Conservation (phyloP, 768 basidiomycete genomes). For the Boletus subcaerulescens region DNA sequence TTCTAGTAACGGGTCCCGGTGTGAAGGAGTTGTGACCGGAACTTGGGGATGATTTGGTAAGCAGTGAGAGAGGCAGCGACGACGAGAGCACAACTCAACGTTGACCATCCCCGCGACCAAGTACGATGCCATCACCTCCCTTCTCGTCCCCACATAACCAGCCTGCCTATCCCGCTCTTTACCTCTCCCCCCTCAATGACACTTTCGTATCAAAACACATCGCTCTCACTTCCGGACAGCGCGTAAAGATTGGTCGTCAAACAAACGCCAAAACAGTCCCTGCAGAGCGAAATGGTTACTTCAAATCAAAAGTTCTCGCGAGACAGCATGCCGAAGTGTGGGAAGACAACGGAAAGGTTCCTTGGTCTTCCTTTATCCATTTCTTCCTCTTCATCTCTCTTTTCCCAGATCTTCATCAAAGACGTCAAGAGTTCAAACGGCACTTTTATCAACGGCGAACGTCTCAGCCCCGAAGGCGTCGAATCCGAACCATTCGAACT, state of each 20-base stretch:
- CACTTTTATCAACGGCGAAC: constrained; percentile 95
- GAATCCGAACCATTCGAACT: constrained; percentile 94
- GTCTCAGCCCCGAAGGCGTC: constrained; percentile 83
- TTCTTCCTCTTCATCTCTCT: constrained; percentile 9
- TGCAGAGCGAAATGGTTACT: constrained; percentile 91
- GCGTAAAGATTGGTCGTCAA: constrained; percentile 90
- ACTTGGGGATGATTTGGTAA: constrained; percentile 8
- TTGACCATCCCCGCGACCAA: constrained; percentile 14
- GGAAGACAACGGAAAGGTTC: constrained; percentile 87
- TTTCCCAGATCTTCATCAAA: constrained; percentile 86
- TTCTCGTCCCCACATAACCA: constrained; percentile 31
- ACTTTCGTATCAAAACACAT: constrained; percentile 95
- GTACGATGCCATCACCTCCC: constrained; percentile 33
- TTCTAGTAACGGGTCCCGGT: no score
- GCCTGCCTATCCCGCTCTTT: constrained; percentile 43
- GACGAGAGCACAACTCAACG: constrained; percentile 12
- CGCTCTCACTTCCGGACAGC: constrained; percentile 59
- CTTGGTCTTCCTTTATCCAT: constrained; percentile 12
- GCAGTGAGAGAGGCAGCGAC: constrained; percentile 6
- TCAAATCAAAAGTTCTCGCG: constrained; percentile 93
- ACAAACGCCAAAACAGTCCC: constrained; percentile 95
- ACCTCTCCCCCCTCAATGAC: constrained; percentile 90
- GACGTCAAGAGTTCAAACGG: constrained; percentile 98
- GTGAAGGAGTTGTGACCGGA: background rate
- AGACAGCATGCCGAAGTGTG: constrained; percentile 98